Conservation (phyloP, 441 rosid genomes). For the Pelargonium australe region DNA sequence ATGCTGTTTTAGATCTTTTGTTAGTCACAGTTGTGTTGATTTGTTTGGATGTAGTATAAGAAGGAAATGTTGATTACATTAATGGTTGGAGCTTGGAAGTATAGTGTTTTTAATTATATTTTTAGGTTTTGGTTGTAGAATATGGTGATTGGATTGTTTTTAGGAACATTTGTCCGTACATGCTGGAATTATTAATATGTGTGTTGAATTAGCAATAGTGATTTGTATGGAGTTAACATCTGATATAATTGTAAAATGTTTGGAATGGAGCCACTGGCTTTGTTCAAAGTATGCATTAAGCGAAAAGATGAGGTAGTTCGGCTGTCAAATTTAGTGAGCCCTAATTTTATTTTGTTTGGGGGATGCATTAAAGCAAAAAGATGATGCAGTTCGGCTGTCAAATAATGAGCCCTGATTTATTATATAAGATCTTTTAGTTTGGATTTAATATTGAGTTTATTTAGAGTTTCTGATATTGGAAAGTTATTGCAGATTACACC, state of each 20-base stretch:
- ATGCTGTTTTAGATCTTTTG: not conserved
- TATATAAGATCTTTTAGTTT: not conserved
- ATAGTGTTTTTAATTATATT: not conserved
- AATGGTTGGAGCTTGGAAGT: not conserved
- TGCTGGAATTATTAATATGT: not conserved
- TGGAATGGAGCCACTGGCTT: no score
- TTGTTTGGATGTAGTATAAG: not conserved
- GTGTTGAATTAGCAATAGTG: not conserved
- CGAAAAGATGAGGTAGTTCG: no score
- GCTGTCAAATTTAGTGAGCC: no score
- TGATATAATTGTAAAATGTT: not conserved
- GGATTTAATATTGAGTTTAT: not conserved
- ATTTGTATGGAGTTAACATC: not conserved
- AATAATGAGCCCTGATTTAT: not conserved
- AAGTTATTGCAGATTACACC: not conserved
- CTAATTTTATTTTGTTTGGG: no score
- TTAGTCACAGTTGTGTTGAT: not conserved
- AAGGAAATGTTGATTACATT: not conserved
- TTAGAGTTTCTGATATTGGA: conserved; percentile 1
- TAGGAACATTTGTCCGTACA: not conserved
- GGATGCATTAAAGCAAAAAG: no score
- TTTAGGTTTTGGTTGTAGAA: not conserved
- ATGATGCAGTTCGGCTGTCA: not conserved
- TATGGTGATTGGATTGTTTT: no score
- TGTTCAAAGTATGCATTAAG: no score